phyloP scores from a whole-genome alignment of 2,329 filamentous ascomycete genomes.

The Phaeosphaeriaceae sp. region DNA sequence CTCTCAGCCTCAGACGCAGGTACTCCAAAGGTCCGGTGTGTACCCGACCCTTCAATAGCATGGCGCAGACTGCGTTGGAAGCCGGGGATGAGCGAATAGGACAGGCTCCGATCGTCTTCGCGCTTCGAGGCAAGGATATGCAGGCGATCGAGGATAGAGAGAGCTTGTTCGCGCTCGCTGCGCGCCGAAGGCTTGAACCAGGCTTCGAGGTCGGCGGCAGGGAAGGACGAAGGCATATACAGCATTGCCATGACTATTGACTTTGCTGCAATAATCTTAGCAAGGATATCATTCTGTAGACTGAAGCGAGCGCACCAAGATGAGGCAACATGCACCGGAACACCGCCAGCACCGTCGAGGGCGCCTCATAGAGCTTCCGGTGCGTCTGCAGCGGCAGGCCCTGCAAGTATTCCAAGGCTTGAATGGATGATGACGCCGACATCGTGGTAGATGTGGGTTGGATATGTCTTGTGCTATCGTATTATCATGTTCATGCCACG shows the following conservation, averaged over 20 bases:
- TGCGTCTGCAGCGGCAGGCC: constrained; percentile 89
- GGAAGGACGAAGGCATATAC: constrained; percentile 83
- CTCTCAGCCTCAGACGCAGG: constrained; percentile 70
- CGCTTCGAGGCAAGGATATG: constrained; percentile 75
- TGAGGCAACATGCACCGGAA: constrained; percentile 97
- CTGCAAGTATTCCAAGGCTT: constrained; percentile 89
- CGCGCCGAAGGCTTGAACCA: constrained; percentile 79
- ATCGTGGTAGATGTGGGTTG: constrained; percentile 53
- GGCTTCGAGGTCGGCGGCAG: constrained; percentile 78
- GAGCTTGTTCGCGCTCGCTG: constrained; percentile 82
- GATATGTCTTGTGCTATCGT: constrained; percentile 25
- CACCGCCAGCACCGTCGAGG: constrained; percentile 91
- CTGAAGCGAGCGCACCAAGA: constrained; percentile 64
- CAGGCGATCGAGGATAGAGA: constrained; percentile 82
- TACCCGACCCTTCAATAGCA: constrained; percentile 85
- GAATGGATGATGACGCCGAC: constrained; percentile 62
- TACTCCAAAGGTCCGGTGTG: constrained; percentile 89
- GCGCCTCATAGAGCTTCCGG: constrained; percentile 90
- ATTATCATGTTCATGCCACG: constrained; percentile 39
- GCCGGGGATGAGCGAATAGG: constrained; percentile 78
- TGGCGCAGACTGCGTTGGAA: constrained; percentile 85
- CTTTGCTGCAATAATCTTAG: constrained; percentile 69
- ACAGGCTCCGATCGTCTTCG: constrained; percentile 66
- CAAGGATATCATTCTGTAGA: background rate
- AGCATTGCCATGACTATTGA: constrained; percentile 94